Base-by-base conservation (phyloP, 1,284 basidiomycete genomes). In the Cryptococcus amylolentus region DNA sequence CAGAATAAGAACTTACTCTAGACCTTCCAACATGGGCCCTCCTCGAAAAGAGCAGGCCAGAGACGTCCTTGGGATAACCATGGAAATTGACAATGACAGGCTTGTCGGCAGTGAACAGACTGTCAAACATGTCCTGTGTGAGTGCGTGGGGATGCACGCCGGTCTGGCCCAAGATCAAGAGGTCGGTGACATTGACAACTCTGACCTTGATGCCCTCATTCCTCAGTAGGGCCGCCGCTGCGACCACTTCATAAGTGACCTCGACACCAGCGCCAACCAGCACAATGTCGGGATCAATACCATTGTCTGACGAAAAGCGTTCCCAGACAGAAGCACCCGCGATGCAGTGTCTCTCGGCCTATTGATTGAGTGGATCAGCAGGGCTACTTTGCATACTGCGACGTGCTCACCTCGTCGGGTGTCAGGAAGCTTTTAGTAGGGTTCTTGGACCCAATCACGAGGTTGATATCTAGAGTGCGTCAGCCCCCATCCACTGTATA, bases 381-480 rank as follows among this genome's bases (percentile, higher is more conserved):
- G 27, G 18, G 42, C 16, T 13, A 14, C 26, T 49, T 10, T 13
- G 40, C 1, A 43, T 40, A 13, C 20, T n/a, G 35, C 5, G 16
- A 10, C 14, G 1, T 40, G 26, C 74, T 57, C 14, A 74, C 76
- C 56, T 80, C 78, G 41, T 80, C 77, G 27, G 69, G 61, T 4
- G 68, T 69, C 18, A 81, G 70, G 67, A 70, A 73, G 59, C 67
- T 57, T 43, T 42, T 54, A 46, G 69, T 74, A 23, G 68, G 85
- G 63, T 89, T 87, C 79, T 93, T 93, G 70, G 86, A 88, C 38
- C 88, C 89, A 39, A 92, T 89, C 80, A 94, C 87, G 28, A 77
- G 63, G 60, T 68, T 75, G 70, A 75, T 66, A 56, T 69, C 70
- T 72, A 52, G 3, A 20, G 51, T 59, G 37, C 64, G 65, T 53